These are phyloP conservation scores for Chalaropsis ovoidea DNA, from an alignment of 2,329 filamentous ascomycete species.

Conservation along the genomic window DNA sequence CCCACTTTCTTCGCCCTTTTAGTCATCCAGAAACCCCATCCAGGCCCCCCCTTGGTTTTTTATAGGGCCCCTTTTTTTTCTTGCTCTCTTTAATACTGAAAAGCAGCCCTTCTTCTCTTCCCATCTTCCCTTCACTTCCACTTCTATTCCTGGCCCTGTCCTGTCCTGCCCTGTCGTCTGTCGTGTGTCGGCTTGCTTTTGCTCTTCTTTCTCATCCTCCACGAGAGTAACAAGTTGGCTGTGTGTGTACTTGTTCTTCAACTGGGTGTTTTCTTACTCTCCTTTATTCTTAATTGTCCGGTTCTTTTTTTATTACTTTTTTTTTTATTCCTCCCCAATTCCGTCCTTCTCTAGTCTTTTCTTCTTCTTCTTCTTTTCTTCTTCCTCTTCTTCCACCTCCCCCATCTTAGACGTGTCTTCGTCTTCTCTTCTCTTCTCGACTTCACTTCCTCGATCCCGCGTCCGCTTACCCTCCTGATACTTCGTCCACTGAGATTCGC, in stretches of 20 bases:
- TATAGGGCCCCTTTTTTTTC: constrained; percentile 15
- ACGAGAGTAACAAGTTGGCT: constrained; percentile 14
- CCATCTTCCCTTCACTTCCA: constrained; percentile 2
- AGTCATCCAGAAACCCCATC: background rate
- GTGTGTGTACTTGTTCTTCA: constrained; percentile 8
- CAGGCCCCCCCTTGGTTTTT: background rate
- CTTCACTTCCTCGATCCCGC: constrained; percentile 9
- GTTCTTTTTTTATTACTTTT: constrained; percentile 12
- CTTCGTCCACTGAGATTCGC: background rate
- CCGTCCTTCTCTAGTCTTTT: constrained; percentile 17
- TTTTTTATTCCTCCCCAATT: constrained; percentile 12
- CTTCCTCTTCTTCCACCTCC: too few relatives aligned
- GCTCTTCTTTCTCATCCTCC: constrained; percentile 11
- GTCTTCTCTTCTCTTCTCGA: background rate
- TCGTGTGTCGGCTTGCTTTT: constrained; percentile 1
- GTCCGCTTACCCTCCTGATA: constrained; percentile 6
- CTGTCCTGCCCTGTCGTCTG: background rate
- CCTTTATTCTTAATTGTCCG: constrained; percentile 21
- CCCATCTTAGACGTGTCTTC: constrained; percentile 1
- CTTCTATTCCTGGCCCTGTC: background rate
- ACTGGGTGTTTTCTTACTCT: constrained; percentile 14
- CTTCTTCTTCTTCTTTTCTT: constrained; percentile 21
- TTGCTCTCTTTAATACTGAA: constrained; percentile 6
- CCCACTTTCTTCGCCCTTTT: constrained; percentile 16
- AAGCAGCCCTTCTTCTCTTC: background rate